Base-by-base conservation (phyloP, 2,329 filamentous ascomycete genomes). In the Alternaria gaisen region DNA sequence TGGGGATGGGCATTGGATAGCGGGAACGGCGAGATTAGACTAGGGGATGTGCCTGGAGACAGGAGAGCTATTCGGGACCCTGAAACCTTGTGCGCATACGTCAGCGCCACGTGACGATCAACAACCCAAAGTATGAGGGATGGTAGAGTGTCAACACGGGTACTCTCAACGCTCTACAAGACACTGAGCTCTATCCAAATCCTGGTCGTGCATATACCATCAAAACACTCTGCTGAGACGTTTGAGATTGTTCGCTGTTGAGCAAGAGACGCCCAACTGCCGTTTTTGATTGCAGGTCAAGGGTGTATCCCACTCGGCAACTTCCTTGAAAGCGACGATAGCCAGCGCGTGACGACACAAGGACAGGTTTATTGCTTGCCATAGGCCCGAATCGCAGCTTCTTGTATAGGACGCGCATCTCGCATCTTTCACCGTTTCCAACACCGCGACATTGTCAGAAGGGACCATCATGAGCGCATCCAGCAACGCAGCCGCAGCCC, bases 271-370 rank as follows among this genome's bases (percentile, higher is more conserved):
- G 30, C 18, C 32, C 41, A 30, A 40, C 34, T 41, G 10, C 36
- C 28, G 30, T 32, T 46, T 28, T 47, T 48, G 53, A 46, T 46
- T 43, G 41, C 34, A 42, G 40, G 51, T 51, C 58, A 52, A 64
- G 59, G 62, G 62, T 62, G 34, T 53, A 64, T 64, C 62, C 62
- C 62, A 62, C 54, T 64, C 54, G 53, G 46, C 58, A 30, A 47
- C 56, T 59, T 58, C 40, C 52, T 51, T 58, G 51, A 54, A 58
- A 56, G 44, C 56, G 54, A 63, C 61, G 28, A 60, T 54, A 32
- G 51, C 60, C 46, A 58, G 58, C 53, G 57, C 63, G 43, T 53
- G 48, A 60, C 60, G 50, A 66, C 58, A 60, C 38, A 44, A 40
- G 42, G 40, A 56, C 58, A 60, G 38, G 42, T 46, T 47, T 28